These are phyloP conservation scores for Hyphodiscus hymeniophilus DNA, from an alignment of 495 filamentous ascomycete species.

Conservation along the genomic window DNA sequence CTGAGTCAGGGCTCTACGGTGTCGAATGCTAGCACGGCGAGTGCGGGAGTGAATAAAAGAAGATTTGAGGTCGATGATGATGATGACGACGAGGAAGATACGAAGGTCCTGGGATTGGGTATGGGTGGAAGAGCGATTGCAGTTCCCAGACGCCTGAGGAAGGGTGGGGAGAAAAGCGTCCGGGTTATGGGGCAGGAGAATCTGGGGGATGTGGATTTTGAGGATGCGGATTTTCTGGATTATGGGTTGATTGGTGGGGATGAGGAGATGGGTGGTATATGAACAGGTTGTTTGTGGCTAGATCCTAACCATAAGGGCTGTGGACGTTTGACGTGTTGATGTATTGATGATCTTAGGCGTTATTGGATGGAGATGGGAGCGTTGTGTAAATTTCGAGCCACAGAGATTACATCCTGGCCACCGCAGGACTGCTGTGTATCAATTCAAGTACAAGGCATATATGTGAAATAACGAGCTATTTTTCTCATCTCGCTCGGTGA, in stretches of 20 bases:
- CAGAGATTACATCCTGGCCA: too few relatives aligned
- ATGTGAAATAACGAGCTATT: too few relatives aligned
- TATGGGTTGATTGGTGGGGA: conserved; percentile 16
- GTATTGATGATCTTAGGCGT: too few relatives aligned
- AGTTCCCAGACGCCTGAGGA: conserved; percentile 28
- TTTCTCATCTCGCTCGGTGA: too few relatives aligned
- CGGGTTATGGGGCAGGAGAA: conserved; percentile 20
- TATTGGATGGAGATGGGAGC: too few relatives aligned
- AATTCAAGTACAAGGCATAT: too few relatives aligned
- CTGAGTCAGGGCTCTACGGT: conserved; percentile 18
- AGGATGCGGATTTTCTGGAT: conserved; percentile 44
- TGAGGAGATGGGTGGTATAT: conserved; percentile 21
- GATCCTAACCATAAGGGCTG: too few relatives aligned
- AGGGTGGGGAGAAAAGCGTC: conserved; percentile 4
- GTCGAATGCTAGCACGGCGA: conserved; percentile 3
- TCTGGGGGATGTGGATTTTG: conserved; percentile 35
- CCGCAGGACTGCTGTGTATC: too few relatives aligned
- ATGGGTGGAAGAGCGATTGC: conserved; percentile 16
- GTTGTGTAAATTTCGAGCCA: too few relatives aligned
- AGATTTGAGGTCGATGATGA: conserved; percentile 20
- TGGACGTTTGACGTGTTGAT: too few relatives aligned
- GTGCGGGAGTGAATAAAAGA: conserved; percentile 14
- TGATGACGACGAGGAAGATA: conserved; percentile 4
- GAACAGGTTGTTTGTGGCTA: too few relatives aligned
- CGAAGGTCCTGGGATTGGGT: conserved; percentile 1